A percentile compares a stretch with the other conserved stretches of the same genome.
Conservation (phyloP, 75 land plant genomes). For the Selaginella tamariscina region DNA sequence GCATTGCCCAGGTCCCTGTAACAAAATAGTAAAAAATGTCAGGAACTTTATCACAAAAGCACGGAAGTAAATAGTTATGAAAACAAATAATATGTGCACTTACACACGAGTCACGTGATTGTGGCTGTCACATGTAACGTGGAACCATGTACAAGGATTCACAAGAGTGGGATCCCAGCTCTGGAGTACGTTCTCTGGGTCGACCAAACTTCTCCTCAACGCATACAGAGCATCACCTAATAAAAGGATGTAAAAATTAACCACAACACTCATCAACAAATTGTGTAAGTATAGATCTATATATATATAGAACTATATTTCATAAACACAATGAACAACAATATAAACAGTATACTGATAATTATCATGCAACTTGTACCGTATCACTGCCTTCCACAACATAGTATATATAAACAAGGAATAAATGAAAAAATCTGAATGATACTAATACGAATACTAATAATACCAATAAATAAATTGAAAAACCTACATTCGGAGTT, state of each 20-base stretch:
- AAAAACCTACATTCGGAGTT: background rate
- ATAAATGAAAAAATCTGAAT: too few species aligned
- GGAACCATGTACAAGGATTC: conserved; percentile 95
- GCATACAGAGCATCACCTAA: conserved; percentile 84
- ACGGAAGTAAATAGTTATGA: background rate
- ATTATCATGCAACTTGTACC: too few species aligned
- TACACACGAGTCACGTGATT: conserved; percentile 76
- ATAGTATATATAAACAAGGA: too few species aligned
- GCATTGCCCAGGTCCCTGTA: conserved; percentile 89
- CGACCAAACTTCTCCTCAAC: conserved; percentile 57
- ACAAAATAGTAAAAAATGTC: conserved; percentile 6
- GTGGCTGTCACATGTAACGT: conserved; percentile 79
- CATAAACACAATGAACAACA: background rate
- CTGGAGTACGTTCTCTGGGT: conserved; percentile 79
- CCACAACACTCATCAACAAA: background rate
- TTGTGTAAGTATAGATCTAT: too few species aligned
- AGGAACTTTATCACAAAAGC: too few species aligned
- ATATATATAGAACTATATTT: too few species aligned
- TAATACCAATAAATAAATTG: background rate
- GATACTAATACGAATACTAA: too few species aligned
- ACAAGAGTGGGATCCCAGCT: conserved; percentile 97
- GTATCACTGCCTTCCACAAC: too few species aligned
- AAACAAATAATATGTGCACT: conserved; percentile 16
- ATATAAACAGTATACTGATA: background rate
- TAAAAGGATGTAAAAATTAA: background rate